These are phyloP conservation scores for Apophysomyces ossiformis DNA, from an alignment of 371 early-diverging fungal species.

Conservation along the genomic window DNA sequence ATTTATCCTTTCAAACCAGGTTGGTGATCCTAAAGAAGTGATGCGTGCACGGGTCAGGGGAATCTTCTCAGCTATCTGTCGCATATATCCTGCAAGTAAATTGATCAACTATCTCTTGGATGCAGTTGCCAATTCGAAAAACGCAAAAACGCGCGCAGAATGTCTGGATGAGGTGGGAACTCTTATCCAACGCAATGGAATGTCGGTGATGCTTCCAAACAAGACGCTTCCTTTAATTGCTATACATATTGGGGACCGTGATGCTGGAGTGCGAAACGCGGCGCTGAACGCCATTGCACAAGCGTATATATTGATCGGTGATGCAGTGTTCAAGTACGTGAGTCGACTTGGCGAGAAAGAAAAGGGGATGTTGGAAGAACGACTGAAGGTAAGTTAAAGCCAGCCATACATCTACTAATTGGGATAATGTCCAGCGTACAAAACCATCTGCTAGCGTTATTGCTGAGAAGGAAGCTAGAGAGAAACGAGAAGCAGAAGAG, in stretches of 20 bases:
- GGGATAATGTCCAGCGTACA: slow-evolving; percentile 24
- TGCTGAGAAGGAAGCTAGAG: slow-evolving; percentile 37
- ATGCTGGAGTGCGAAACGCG: slow-evolving; percentile 80
- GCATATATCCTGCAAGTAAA: slow-evolving; percentile 83
- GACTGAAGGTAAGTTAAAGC: slow-evolving; percentile 60
- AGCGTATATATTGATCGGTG: slow-evolving; percentile 75
- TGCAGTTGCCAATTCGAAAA: slow-evolving; percentile 74
- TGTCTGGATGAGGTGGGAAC: slow-evolving; percentile 80
- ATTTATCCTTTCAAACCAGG: slow-evolving; percentile 15
- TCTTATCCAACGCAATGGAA: slow-evolving; percentile 77
- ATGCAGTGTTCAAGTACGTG: slow-evolving; percentile 72
- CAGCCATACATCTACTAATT: not conserved
- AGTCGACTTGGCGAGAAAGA: slow-evolving; percentile 82
- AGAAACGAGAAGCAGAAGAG: slow-evolving; percentile 37
- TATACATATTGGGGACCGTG: slow-evolving; percentile 78
- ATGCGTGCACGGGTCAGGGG: slow-evolving; percentile 72
- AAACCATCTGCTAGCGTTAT: slow-evolving; percentile 47
- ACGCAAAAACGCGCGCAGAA: slow-evolving; percentile 82
- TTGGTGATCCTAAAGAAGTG: slow-evolving; percentile 85
- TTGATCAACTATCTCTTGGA: slow-evolving; percentile 73
- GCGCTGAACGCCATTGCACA: slow-evolving; percentile 76
- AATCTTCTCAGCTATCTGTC: slow-evolving; percentile 65
- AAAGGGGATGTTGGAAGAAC: slow-evolving; percentile 77
- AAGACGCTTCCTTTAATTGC: slow-evolving; percentile 78
- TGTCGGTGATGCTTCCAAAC: slow-evolving; percentile 69